A percentile compares a stretch with the other conserved stretches of the same genome.
These are phyloP conservation scores for Blastobotrys muscicola DNA, from an alignment of 805 yeast genomes.

Conservation along the genomic window DNA sequence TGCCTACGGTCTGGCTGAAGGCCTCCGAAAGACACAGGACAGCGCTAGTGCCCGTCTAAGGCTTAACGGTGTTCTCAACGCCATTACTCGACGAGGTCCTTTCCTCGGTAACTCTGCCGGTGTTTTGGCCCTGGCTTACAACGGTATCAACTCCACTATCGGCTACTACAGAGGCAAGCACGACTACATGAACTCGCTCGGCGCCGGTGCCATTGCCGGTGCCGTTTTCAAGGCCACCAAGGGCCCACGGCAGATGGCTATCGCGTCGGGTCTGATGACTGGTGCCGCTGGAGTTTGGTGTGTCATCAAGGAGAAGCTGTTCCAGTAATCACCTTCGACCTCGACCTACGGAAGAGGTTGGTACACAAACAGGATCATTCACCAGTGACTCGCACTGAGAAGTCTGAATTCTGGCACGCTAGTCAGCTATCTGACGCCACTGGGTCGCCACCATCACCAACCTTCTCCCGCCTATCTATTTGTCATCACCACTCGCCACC, in stretches of 20 bases:
- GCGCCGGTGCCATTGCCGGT: constrained; percentile 87
- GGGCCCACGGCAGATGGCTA: constrained; percentile 82
- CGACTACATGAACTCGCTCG: constrained; percentile 74
- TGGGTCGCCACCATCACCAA: too few relatives aligned
- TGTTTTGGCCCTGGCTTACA: constrained; percentile 82
- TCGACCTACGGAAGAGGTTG: too few relatives aligned
- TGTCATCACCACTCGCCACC: too few relatives aligned
- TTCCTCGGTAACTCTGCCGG: constrained; percentile 93
- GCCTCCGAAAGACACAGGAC: constrained; percentile 66
- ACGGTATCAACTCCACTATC: constrained; percentile 68
- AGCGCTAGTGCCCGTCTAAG: constrained; percentile 71
- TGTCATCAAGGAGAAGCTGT: constrained; percentile 45
- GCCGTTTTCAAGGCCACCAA: constrained; percentile 80
- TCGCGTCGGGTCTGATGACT: constrained; percentile 77
- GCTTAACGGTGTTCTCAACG: constrained; percentile 82
- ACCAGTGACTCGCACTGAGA: too few relatives aligned
- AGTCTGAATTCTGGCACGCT: too few relatives aligned
- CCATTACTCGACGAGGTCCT: constrained; percentile 92
- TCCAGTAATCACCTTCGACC: too few relatives aligned
- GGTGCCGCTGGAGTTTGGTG: constrained; percentile 91
- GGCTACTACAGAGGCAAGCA: constrained; percentile 82
- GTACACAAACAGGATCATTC: too few relatives aligned
- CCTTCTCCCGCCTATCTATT: too few relatives aligned
- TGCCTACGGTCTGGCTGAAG: constrained; percentile 77
- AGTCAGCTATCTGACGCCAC: too few relatives aligned